phyloP scores from a whole-genome alignment of 352 stramenopile species.

The Thalassiosira allenii region DNA sequence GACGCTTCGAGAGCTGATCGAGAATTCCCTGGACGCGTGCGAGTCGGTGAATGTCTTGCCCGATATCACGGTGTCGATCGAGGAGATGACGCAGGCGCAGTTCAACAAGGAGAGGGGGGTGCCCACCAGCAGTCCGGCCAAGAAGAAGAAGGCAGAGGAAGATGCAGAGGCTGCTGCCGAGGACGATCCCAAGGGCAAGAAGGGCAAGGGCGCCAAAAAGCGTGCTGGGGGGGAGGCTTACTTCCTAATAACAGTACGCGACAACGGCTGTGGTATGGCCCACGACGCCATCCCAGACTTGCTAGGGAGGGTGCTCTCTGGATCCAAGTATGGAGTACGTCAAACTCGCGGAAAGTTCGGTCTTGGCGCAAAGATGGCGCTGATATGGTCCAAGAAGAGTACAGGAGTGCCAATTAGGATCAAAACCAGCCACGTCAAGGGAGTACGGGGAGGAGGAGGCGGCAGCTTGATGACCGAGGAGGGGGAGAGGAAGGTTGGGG shows the following conservation, averaged over 20 bases:
- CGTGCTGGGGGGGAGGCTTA: conserved; percentile 74
- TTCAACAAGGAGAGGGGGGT: conserved; percentile 86
- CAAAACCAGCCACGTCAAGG: conserved; percentile 70
- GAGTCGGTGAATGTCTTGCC: conserved; percentile 77
- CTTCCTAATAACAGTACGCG: conserved; percentile 86
- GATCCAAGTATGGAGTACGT: conserved; percentile 89
- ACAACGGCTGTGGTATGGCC: conserved; percentile 90
- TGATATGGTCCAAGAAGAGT: conserved; percentile 91
- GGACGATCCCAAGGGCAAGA: conserved; percentile 27
- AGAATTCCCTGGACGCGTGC: conserved; percentile 84
- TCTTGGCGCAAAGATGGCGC: conserved; percentile 91
- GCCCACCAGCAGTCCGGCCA: conserved; percentile 22
- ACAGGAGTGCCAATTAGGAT: conserved; percentile 88
- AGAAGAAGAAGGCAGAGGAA: conserved; percentile 22
- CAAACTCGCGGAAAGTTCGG: conserved; percentile 91
- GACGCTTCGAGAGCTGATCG: conserved; percentile 89
- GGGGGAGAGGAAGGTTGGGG: conserved; percentile 44
- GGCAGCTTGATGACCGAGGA: conserved; percentile 33
- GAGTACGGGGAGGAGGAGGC: conserved; percentile 25
- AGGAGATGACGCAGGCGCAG: conserved; percentile 82
- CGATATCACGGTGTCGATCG: conserved; percentile 67
- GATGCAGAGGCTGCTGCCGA: conserved; percentile 10
- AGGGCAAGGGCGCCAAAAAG: conserved; percentile 40
- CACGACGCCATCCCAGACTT: conserved; percentile 87
- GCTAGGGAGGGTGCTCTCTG: conserved; percentile 87